Evolutionary conservation across 352 stramenopile genomes (phyloP).

Genomic region (Phytopythium chamaehyphon): DNA sequence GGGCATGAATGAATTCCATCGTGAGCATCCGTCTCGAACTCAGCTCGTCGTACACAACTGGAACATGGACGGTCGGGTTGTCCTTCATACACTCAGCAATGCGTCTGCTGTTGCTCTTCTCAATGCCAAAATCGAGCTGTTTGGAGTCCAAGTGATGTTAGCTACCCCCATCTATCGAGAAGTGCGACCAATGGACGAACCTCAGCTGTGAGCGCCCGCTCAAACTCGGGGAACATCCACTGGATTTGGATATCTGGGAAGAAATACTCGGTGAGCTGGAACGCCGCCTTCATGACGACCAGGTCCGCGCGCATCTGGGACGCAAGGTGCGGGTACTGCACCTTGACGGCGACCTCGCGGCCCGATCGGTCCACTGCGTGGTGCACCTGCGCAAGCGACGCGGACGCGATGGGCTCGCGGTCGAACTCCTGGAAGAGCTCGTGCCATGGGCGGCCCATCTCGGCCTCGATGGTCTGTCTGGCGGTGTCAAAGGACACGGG

Average conservation of each 20-base stretch:
- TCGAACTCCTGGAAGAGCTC: conserved; percentile 92
- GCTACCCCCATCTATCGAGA: too few species aligned
- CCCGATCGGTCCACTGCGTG: conserved; percentile 87
- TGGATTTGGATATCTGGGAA: conserved; percentile 91
- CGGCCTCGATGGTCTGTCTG: conserved; percentile 47
- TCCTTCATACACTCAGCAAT: conserved; percentile 54
- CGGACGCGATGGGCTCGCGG: conserved; percentile 90
- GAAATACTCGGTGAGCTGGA: conserved; percentile 59
- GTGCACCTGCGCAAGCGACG: conserved; percentile 95
- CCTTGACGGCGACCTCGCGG: conserved; percentile 94
- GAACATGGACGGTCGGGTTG: conserved; percentile 71
- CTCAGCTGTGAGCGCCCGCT: conserved; percentile 66
- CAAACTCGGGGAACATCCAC: conserved; percentile 97
- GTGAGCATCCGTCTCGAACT: conserved; percentile 91
- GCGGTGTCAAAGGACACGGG: conserved; percentile 46
- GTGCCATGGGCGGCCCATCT: conserved; percentile 63
- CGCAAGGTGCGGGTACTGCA: conserved; percentile 91
- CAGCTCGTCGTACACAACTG: conserved; percentile 78
- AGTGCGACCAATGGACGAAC: conserved; percentile 13
- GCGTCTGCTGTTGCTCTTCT: conserved; percentile 77
- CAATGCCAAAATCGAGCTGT: conserved; percentile 82
- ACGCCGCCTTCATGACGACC: conserved; percentile 60
- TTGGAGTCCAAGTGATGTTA: neutral
- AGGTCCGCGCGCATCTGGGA: conserved; percentile 76
- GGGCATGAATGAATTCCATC: conserved; percentile 97